These are phyloP conservation scores for Bathelium albidoporum DNA, from an alignment of 495 filamentous ascomycete genomes.

Conservation along the genomic window DNA sequence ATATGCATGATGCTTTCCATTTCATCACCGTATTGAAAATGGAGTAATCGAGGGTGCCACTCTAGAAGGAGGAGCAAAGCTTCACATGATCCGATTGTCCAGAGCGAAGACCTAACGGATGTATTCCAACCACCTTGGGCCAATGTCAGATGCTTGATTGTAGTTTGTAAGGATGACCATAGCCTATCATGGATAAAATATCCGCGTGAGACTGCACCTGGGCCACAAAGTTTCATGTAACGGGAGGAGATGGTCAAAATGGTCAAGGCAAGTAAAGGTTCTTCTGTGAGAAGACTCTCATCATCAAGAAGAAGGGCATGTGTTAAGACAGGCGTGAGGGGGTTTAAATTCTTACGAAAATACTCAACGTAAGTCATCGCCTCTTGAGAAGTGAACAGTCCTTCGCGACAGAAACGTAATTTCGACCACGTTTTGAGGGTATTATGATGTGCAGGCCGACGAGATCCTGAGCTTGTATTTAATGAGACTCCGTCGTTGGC, in stretches of 20 bases:
- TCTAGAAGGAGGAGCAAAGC: background rate
- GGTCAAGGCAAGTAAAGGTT: background rate
- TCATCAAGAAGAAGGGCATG: background rate
- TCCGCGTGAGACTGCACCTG: background rate
- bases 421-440: background rate
- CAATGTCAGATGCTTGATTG: background rate
- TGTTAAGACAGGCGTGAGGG: background rate
- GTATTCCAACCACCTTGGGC: background rate
- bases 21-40: background rate
- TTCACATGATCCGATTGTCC: background rate
- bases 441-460: background rate
- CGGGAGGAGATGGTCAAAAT: background rate
- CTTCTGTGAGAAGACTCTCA: background rate
- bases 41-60: background rate
- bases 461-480: too few relatives aligned
- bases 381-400: background rate
- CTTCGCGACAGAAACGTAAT: background rate
- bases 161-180: background rate
- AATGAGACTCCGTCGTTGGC: too few relatives aligned
- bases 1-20: background rate
- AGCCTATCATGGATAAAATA: background rate
- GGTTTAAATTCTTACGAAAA: background rate
- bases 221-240: background rate
- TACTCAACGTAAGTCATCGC: background rate
- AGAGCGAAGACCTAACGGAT: background rate